Conservation (phyloP, 2,329 filamentous ascomycete species). For the Pyrenochaeta sp. region DNA sequence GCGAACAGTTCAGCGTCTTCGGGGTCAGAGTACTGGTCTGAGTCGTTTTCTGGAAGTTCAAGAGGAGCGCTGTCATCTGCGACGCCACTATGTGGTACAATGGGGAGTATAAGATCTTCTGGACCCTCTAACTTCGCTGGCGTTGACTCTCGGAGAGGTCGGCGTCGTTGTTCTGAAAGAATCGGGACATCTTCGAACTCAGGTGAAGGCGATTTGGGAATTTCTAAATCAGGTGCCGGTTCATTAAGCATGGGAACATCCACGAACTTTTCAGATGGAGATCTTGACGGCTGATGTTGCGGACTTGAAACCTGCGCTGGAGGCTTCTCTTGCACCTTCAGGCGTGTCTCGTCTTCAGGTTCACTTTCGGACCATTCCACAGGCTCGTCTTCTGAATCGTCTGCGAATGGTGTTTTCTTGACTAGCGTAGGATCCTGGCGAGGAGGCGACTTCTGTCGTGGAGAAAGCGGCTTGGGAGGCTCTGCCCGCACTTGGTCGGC, state of each 20-base stretch:
- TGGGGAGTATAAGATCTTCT: constrained; percentile 37
- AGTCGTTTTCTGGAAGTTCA: constrained; percentile 40
- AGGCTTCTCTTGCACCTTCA: constrained; percentile 4
- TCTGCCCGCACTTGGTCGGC: constrained; percentile 54
- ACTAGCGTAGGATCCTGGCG: constrained; percentile 24
- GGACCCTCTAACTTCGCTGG: constrained; percentile 36
- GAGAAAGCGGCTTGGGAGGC: constrained; percentile 46
- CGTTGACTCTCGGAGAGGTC: constrained; percentile 29
- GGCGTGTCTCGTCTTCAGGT: constrained; percentile 32
- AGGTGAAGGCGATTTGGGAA: constrained; percentile 54
- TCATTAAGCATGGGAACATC: constrained; percentile 49
- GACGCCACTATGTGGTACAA: constrained; percentile 41
- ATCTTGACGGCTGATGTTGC: constrained; percentile 38
- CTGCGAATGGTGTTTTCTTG: constrained; percentile 31
- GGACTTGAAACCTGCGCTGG: constrained; percentile 36
- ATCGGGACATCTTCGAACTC: constrained; percentile 61
- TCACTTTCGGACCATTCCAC: constrained; percentile 66
- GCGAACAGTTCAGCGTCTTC: constrained; percentile 90
- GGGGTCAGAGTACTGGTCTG: constrained; percentile 72
- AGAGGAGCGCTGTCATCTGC: constrained; percentile 39
- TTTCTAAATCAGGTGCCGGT: constrained; percentile 14
- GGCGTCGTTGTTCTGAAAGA: constrained; percentile 16
- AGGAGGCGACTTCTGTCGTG: constrained; percentile 29
- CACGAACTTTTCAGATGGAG: constrained; percentile 60
- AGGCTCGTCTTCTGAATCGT: constrained; percentile 50